Percentiles rank a stretch among this genome's conserved stretches.
Conservation (phyloP, 441 rosid species). For the Erodium moschatum region DNA sequence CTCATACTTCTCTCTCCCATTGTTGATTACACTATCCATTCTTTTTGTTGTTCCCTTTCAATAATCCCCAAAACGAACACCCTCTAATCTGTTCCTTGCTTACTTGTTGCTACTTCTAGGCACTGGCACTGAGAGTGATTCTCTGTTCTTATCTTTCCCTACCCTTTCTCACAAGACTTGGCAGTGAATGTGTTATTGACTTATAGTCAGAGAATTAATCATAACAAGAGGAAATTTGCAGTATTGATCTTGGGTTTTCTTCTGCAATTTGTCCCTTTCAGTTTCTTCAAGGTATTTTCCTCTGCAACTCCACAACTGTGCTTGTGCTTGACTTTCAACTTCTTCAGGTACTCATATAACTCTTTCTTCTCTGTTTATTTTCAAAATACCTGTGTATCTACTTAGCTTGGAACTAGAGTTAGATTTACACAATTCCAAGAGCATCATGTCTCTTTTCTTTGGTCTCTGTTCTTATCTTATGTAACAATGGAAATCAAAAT, state of each 20-base stretch:
- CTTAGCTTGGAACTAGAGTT: too few relatives aligned
- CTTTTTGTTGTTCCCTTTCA: conserved; percentile 11
- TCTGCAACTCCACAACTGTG: conserved; percentile 14
- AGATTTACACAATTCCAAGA: too few relatives aligned
- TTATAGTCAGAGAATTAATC: conserved; percentile 16
- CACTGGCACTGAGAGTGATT: too few relatives aligned
- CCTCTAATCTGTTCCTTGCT: background rate
- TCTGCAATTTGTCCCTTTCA: conserved; percentile 7
- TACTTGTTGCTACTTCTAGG: background rate
- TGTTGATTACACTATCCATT: conserved; percentile 33
- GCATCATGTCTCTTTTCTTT: too few relatives aligned
- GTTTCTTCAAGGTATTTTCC: background rate
- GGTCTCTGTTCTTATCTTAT: too few relatives aligned
- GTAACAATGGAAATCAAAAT: background rate
- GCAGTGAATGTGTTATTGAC: conserved; percentile 12
- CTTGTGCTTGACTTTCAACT: conserved; percentile 2
- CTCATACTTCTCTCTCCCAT: conserved; percentile 14
- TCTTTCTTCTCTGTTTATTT: too few relatives aligned
- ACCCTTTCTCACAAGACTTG: background rate
- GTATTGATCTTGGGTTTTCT: conserved; percentile 18
- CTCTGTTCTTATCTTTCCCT: too few relatives aligned
- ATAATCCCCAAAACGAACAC: conserved; percentile 1
- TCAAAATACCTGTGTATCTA: too few relatives aligned
- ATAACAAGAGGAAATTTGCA: conserved; percentile 12
- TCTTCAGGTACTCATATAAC: conserved; percentile 28